Evolutionary conservation across 805 yeast genomes (phyloP), one percentile per base, ranked within the genome.

Genomic region (Metschnikowia lunata): DNA sequence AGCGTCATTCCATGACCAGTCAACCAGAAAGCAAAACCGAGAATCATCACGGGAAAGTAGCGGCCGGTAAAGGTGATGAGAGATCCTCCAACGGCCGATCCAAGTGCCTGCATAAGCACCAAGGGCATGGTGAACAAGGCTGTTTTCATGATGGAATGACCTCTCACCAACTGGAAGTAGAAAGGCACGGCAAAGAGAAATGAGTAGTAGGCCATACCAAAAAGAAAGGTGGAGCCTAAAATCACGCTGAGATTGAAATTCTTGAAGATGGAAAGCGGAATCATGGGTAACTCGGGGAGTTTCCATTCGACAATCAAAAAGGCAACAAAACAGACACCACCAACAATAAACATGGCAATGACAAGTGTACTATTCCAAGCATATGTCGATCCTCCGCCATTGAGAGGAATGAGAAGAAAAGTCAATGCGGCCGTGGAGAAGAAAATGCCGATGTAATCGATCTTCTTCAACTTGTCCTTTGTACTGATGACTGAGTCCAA

Each of bases 311-410:
- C 67, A 3, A 78, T 18, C 8, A 80, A 31, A 43, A 83, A 81
- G 0, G 56, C 47, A 1, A 71, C 46, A 18, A 75, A 64, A 26
- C 62, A 55, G 7, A 58, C 28, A 2, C 65, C 65, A 2, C 74
- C 74, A 9, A 67, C 55, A 6, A 59, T 51, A 42, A 69, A 66
- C 58, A 68, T 58, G 10, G 52, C 53, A 23, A 69, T 69, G 6
- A 67, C 67, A 8, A 67, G 37, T 0, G 65, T 44, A 42, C 70
- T 74, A 51, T 71, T 52, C 89, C 89, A 84, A 0, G 66, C 58
- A 55, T 71, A 80, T 9, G 74, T 64, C 8, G 75, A 64, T 2
- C 88, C 88, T 30, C 88, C 88, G 13, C 83, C 82, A 49, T 74
- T 72, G 15, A 80, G 57, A 2, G 83, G 82, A n/a, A 81, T 67